Percentiles rank a stretch among this genome's conserved stretches.
phyloP scores from a whole-genome alignment of 495 filamentous ascomycete species.

The Hypoxylon rickii region DNA sequence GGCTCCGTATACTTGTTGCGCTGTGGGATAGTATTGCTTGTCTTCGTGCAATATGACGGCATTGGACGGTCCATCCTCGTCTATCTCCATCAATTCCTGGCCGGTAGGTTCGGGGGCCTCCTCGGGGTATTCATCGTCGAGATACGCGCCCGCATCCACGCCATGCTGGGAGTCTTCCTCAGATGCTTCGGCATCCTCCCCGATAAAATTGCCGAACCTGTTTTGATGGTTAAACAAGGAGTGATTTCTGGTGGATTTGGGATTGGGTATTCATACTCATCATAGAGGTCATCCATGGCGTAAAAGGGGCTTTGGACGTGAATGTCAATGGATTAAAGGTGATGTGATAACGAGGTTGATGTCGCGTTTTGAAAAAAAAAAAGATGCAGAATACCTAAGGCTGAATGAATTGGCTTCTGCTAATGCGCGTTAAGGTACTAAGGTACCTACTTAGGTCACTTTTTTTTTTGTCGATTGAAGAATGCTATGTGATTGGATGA shows the following conservation, averaged over 20 bases:
- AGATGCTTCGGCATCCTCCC: slow-evolving; percentile 81
- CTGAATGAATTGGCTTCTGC: slow-evolving; percentile 12
- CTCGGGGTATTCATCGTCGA: slow-evolving; percentile 73
- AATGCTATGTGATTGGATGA: too few relatives aligned
- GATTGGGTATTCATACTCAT: slow-evolving; percentile 74
- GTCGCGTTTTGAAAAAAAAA: slow-evolving; percentile 34
- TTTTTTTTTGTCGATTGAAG: too few relatives aligned
- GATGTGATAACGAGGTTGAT: slow-evolving; percentile 19
- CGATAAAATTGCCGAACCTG: slow-evolving; percentile 96
- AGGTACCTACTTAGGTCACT: not conserved
- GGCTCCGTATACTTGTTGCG: slow-evolving; percentile 89
- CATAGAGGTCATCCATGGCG: slow-evolving; percentile 81
- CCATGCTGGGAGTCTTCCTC: slow-evolving; percentile 82
- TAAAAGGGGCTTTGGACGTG: slow-evolving; percentile 8
- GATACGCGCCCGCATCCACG: slow-evolving; percentile 74
- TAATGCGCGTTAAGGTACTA: not conserved
- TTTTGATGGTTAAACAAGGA: not conserved
- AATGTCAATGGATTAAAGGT: slow-evolving; percentile 15
- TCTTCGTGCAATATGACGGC: slow-evolving; percentile 97
- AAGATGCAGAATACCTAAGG: slow-evolving; percentile 28
- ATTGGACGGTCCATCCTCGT: slow-evolving; percentile 94
- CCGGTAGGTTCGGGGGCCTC: slow-evolving; percentile 64
- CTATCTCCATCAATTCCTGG: slow-evolving; percentile 93
- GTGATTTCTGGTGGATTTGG: not conserved
- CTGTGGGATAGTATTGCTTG: slow-evolving; percentile 98